Percentiles rank a stretch among this genome's conserved stretches.
Evolutionary conservation across 371 early-diverging fungal genomes (phyloP).

Genomic region (Umbelopsis sp.): DNA sequence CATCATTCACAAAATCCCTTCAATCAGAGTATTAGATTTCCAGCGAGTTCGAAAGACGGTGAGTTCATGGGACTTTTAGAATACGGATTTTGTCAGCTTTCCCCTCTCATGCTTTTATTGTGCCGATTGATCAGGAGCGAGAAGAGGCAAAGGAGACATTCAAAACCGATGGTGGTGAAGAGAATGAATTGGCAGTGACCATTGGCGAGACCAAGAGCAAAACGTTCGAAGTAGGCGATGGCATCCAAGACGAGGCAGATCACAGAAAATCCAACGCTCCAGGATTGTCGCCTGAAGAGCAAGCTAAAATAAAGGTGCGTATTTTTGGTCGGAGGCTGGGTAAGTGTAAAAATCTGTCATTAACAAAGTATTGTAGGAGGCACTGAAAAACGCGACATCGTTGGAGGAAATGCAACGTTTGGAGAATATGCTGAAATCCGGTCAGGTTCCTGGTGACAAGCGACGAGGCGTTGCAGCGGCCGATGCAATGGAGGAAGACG

Average conservation of each 20-base stretch:
- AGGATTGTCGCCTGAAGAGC: conserved; percentile 62
- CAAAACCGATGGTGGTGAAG: conserved; percentile 54
- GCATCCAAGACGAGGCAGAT: conserved; percentile 44
- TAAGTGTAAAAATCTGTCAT: neutral
- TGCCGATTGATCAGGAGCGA: conserved; percentile 62
- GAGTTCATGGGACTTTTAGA: conserved; percentile 29
- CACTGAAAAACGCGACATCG: conserved; percentile 75
- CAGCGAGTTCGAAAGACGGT: conserved; percentile 71
- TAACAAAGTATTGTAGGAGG: conserved; percentile 45
- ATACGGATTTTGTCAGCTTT: neutral
- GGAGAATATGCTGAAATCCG: conserved; percentile 70
- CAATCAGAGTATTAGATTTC: conserved; percentile 88
- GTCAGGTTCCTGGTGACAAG: conserved; percentile 50
- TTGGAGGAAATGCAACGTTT: conserved; percentile 79
- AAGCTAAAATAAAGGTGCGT: conserved; percentile 58
- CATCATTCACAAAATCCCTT: conserved; percentile 78
- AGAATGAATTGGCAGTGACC: conserved; percentile 64
- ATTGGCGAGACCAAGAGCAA: conserved; percentile 65
- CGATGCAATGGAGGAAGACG: conserved; percentile 22
- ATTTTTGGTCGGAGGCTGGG: neutral
- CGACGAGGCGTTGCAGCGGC: conserved; percentile 15
- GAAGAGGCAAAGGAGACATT: conserved; percentile 76
- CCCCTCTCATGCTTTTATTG: too few species aligned
- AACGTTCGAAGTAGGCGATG: conserved; percentile 81
- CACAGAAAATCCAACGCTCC: conserved; percentile 43